phyloP scores from a whole-genome alignment of 345 rosid genomes.

The Salix udensis region DNA sequence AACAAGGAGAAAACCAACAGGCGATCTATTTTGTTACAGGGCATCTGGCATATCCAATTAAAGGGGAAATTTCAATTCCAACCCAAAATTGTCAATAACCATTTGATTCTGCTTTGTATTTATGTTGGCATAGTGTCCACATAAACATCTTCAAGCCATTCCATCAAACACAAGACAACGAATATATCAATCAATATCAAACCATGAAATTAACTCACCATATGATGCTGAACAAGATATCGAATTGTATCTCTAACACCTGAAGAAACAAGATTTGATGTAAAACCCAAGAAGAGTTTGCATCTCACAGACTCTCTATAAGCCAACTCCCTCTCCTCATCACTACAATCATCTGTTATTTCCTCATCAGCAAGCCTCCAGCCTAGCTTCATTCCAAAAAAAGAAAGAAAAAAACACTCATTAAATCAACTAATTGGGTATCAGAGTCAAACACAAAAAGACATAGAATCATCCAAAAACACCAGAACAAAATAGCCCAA shows the following conservation, averaged over 20 bases:
- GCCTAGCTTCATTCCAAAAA: constrained; percentile 58
- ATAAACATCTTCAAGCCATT: not conserved
- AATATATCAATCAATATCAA: not conserved
- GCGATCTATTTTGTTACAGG: not conserved
- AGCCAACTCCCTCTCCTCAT: constrained; percentile 58
- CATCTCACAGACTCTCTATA: constrained; percentile 68
- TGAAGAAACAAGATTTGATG: constrained; percentile 92
- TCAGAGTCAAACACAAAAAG: not conserved
- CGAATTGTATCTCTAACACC: constrained; percentile 83
- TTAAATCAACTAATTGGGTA: not conserved
- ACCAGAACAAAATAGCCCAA: not conserved
- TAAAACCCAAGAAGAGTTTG: constrained; percentile 92
- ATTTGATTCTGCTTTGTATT: too few relatives aligned
- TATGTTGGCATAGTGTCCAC: too few relatives aligned
- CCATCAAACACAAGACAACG: not conserved
- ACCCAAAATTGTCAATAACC: not conserved
- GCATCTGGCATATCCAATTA: not conserved
- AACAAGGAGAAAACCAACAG: not conserved
- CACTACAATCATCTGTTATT: constrained; percentile 54
- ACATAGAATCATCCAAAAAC: not conserved
- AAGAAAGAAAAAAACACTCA: not conserved
- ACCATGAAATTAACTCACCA: constrained; percentile 49
- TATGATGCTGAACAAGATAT: constrained; percentile 78
- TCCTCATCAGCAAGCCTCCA: constrained; percentile 85
- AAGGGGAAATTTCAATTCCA: not conserved